These are phyloP conservation scores for Trametes sp. DNA, from an alignment of 1,284 basidiomycete species.

Conservation along the genomic window DNA sequence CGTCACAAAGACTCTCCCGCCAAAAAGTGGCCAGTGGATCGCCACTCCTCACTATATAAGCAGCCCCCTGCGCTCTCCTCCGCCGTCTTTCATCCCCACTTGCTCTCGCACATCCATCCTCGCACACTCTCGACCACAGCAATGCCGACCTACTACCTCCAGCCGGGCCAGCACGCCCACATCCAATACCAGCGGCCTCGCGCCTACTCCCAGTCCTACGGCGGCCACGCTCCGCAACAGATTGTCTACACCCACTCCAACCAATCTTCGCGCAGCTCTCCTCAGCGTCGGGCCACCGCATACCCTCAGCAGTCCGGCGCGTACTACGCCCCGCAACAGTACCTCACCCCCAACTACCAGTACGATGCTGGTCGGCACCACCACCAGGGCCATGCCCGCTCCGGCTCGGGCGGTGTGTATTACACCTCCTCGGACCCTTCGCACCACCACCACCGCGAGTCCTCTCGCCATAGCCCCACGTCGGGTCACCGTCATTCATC, in stretches of 20 bases:
- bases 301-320: conserved; percentile 21
- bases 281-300: conserved; percentile 21
- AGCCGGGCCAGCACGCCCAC: conserved; percentile 28
- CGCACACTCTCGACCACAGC: conserved; percentile 5
- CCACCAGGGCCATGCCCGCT: conserved; percentile 27
- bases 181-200: conserved; percentile 28
- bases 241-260: conserved; percentile 27
- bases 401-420: conserved; percentile 25
- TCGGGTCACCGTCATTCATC: conserved; percentile 21
- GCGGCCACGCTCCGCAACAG: conserved; percentile 13
- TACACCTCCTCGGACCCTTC: conserved; percentile 27
- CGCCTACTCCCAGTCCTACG: conserved; percentile 33
- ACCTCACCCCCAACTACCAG: conserved; percentile 31
- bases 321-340: conserved; percentile 29
- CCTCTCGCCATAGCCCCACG: conserved; percentile 16
- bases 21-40: conserved; percentile 28
- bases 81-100: conserved; percentile 11
- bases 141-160: conserved; percentile 38
- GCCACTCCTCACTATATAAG: conserved; percentile 26
- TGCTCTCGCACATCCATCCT: conserved; percentile 1
- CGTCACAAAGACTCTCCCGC: conserved; percentile 15
- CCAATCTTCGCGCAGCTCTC: conserved; percentile 24
- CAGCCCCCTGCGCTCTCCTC: conserved; percentile 8
- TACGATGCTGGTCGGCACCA: conserved; percentile 26
- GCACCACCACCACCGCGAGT: conserved; percentile 19